A percentile compares a stretch with the other conserved stretches of the same genome.
phyloP scores from a whole-genome alignment of 805 yeast genomes.

The Yamadazyma sp. region DNA sequence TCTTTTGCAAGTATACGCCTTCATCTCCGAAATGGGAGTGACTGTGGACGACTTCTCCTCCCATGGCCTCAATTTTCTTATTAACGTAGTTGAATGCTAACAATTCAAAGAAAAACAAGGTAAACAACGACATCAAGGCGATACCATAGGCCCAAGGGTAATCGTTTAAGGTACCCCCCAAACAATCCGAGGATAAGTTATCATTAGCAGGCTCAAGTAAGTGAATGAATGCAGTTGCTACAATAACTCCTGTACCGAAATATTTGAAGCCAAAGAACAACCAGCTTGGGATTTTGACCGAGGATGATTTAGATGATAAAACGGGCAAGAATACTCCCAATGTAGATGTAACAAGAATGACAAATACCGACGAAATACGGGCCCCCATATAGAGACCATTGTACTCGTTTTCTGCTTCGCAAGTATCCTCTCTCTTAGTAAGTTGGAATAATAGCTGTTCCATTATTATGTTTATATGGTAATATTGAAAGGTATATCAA shows the following conservation, averaged over 20 bases:
- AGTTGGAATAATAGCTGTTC: conserved; percentile 2
- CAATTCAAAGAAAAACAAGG: conserved; percentile 53
- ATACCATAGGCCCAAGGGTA: conserved; percentile 60
- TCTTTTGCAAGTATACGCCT: conserved; percentile 27
- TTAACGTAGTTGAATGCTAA: conserved; percentile 49
- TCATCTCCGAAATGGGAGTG: conserved; percentile 59
- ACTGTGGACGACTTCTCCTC: conserved; percentile 31
- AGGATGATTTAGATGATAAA: conserved; percentile 57
- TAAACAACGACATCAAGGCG: conserved; percentile 49
- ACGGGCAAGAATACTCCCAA: conserved; percentile 64
- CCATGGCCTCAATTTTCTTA: conserved; percentile 23
- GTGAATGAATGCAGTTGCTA: conserved; percentile 80
- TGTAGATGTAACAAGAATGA: conserved; percentile 52
- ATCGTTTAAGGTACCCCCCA: conserved; percentile 55
- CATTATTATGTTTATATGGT: conserved; percentile 1
- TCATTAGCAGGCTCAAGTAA: conserved; percentile 68
- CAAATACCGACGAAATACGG: conserved; percentile 64
- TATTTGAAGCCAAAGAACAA: conserved; percentile 68
- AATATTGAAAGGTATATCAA: neutral
- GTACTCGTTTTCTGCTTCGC: conserved; percentile 44
- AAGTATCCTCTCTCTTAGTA: conserved; percentile 26
- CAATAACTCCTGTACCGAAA: conserved; percentile 83
- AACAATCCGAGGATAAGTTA: conserved; percentile 53
- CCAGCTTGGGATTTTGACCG: conserved; percentile 58
- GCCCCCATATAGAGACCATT: conserved; percentile 44